Conservation (phyloP, 805 yeast species). For the Cyberlindnera euphorbiae region DNA sequence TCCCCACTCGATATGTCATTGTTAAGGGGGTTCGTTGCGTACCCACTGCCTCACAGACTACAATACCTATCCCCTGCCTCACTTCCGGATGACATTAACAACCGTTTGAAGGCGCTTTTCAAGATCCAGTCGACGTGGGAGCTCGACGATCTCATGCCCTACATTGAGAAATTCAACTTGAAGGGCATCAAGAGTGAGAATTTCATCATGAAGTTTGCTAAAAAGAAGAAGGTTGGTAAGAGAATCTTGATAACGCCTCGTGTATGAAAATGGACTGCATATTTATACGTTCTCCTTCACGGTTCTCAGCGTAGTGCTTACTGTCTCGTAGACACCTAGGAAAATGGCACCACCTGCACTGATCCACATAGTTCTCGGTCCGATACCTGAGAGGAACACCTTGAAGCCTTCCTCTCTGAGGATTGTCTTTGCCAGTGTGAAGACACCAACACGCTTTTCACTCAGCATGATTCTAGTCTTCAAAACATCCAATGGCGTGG, state of each 20-base stretch:
- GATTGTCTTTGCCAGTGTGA: constrained; percentile 45
- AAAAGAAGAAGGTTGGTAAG: constrained; percentile 44
- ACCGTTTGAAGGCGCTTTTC: constrained; percentile 50
- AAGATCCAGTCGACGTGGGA: constrained; percentile 55
- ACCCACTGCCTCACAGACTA: constrained; percentile 42
- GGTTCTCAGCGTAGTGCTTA: constrained; percentile 14
- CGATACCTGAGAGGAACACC: constrained; percentile 80
- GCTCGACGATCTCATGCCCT: constrained; percentile 58
- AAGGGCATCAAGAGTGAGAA: constrained; percentile 51
- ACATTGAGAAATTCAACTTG: constrained; percentile 52
- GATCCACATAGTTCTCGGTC: constrained; percentile 96
- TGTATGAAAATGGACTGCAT: constrained; percentile 3
- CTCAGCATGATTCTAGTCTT: constrained; percentile 84
- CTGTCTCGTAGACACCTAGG: constrained; percentile 84
- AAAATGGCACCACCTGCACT: constrained; percentile 98
- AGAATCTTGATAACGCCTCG: constrained; percentile 31
- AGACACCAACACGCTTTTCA: constrained; percentile 41
- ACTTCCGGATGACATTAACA: constrained; percentile 44
- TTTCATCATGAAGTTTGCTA: constrained; percentile 60
- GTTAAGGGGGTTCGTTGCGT: constrained; percentile 51
- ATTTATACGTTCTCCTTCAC: constrained; percentile 4
- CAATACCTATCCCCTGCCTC: constrained; percentile 46
- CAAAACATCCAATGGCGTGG: constrained; percentile 76
- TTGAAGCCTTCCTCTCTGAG: constrained; percentile 66
- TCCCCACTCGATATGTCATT: constrained; percentile 51